Base-by-base conservation (phyloP, 179 eudicot genomes). In the Gypsophila paniculata region DNA sequence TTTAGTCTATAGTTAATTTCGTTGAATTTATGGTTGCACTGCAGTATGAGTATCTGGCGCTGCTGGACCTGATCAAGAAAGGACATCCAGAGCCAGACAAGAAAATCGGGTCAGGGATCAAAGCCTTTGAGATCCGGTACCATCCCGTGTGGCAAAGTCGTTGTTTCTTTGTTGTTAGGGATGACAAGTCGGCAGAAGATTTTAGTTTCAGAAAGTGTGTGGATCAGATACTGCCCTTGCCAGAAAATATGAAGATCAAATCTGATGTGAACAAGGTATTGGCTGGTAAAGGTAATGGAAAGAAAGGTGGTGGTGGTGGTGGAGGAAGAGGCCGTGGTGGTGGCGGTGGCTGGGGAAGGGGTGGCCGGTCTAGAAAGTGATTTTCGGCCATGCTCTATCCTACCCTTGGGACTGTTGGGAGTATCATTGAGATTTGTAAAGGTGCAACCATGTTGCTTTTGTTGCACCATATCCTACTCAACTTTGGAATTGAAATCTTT, bases 121-220 rank as follows among this genome's bases (percentile, higher is more conserved):
- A 68, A 9, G 82, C 87, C 14, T 88, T 94, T 79, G 96, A 94
- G 85, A 77, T 91, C 53, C 90, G 90, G 1, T 67, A 74, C 65
- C 99, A 94, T 74, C 94, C 99, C 22, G 70, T 65, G 36, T 94
- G 74, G 70, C 85, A 85, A 75, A 91, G 96, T 49, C 91, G 93
- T 8, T 94, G 99, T 73, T 94, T 91, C 79, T 94, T 91, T 49
- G 78, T 89, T 11, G 17, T 84, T 21, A 89, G 97, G 72, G 82
- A 75, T 1, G 97, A 94, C 38, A 85, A 78, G 4, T 76, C 94
- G 10, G 81, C 65, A 1, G 99, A 89, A 36, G 97, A 94, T 77
- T 94, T 94, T 85, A 94, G 99, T 83, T 94, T 94, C 87, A 78
- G 99, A 65, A 94, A 94, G 82, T 89, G 99, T 61, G 92, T 94